phyloP scores from a whole-genome alignment of 1,284 basidiomycete species.

The Microbotryomycetes sp. region DNA sequence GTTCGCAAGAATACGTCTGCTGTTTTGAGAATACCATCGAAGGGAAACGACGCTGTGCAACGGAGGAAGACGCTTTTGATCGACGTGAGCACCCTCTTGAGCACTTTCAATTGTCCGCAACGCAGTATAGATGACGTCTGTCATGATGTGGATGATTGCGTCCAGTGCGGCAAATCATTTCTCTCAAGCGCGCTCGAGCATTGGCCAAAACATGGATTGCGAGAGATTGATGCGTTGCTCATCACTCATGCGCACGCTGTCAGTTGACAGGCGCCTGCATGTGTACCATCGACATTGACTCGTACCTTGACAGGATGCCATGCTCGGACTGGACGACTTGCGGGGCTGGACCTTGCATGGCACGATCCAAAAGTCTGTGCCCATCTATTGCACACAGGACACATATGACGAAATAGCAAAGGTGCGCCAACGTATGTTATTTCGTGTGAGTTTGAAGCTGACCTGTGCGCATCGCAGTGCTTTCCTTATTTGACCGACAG shows the following conservation, averaged over 20 bases:
- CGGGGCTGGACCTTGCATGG: constrained; percentile 66
- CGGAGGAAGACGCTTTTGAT: constrained; percentile 49
- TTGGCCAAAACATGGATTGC: constrained; percentile 66
- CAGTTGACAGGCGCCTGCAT: not conserved
- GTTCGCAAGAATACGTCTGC: constrained; percentile 66
- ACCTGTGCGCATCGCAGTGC: constrained; percentile 35
- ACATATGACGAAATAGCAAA: constrained; percentile 59
- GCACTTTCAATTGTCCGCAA: not conserved
- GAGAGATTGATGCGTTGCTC: constrained; percentile 66
- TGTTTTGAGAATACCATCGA: constrained; percentile 45
- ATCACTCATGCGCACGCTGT: constrained; percentile 56
- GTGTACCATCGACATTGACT: not conserved
- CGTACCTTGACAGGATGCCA: constrained; percentile 44
- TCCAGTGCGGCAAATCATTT: constrained; percentile 63
- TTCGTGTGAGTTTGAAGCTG: not conserved
- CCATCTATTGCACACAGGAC: constrained; percentile 59
- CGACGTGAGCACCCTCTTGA: constrained; percentile 43
- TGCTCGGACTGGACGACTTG: constrained; percentile 74
- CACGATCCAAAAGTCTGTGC: constrained; percentile 62
- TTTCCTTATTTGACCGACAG: constrained; percentile 71
- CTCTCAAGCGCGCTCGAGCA: constrained; percentile 65
- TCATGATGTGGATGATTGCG: not conserved
- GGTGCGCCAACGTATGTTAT: constrained; percentile 5
- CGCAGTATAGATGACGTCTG: too few species aligned
- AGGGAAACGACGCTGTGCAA: constrained; percentile 40